A percentile compares a stretch with the other conserved stretches of the same genome.
Conservation (phyloP, 1,139 yeast species). For the Scheffersomyces parashehatae region DNA sequence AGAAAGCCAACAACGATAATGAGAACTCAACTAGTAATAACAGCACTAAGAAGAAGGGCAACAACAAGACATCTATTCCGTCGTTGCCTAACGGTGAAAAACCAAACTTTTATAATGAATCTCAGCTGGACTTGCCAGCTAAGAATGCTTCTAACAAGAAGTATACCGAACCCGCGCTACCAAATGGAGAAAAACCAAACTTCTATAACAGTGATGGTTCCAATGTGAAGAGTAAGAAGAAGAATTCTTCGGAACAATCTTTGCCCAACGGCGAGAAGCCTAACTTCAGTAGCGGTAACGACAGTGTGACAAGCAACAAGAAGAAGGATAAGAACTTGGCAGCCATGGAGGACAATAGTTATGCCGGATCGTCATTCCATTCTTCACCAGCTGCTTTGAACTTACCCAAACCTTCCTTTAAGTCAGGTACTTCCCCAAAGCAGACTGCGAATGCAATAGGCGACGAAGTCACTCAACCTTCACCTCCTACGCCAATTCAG, state of each 20-base stretch:
- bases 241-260: constrained; percentile 3
- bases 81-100: constrained; percentile 35
- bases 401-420: constrained; percentile 57
- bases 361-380: constrained; percentile 61
- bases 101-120: constrained; percentile 27
- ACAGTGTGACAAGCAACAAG: constrained; percentile 13
- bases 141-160: constrained; percentile 6
- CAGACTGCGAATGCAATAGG: constrained; percentile 6
- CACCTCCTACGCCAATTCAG: constrained; percentile 4
- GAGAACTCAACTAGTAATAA: constrained; percentile 3
- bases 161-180: constrained; percentile 19
- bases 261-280: constrained; percentile 24
- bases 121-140: constrained; percentile 5
- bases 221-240: constrained; percentile 9
- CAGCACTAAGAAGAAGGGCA: constrained; percentile 12
- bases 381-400: constrained; percentile 59
- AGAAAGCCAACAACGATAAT: constrained; percentile 6
- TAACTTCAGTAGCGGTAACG: constrained; percentile 12
- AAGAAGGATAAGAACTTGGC: constrained; percentile 16
- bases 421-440: constrained; percentile 28
- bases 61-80: constrained; percentile 10
- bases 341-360: constrained; percentile 29
- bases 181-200: constrained; percentile 37
- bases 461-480: constrained; percentile 1
- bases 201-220: constrained; percentile 15